phyloP scores from a whole-genome alignment of 345 rosid species.

The Toxicodendron radicans region DNA sequence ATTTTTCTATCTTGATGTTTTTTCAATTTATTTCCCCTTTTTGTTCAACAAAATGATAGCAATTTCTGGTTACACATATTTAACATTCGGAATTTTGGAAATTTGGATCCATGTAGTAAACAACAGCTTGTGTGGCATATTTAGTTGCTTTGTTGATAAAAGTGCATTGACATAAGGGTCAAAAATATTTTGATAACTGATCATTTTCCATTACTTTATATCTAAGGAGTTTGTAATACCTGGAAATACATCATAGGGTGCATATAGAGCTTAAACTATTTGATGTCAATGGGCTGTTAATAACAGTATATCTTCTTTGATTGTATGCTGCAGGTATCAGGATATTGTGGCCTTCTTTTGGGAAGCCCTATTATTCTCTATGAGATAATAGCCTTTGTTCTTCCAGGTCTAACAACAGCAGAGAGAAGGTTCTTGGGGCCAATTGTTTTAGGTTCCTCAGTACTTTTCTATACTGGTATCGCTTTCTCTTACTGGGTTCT shows the following conservation, averaged over 20 bases:
- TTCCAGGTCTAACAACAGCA: constrained; percentile 87
- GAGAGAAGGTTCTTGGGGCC: constrained; percentile 97
- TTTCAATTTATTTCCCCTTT: neutral
- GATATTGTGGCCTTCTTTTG: constrained; percentile 90
- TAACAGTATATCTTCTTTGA: neutral
- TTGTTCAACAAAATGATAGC: neutral
- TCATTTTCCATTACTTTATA: too few species aligned
- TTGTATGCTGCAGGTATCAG: constrained; percentile 70
- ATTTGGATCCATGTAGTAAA: neutral
- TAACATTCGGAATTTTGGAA: neutral
- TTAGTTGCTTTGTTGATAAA: neutral
- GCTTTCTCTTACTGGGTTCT: constrained; percentile 77
- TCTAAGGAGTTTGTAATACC: neutral
- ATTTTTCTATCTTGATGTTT: neutral
- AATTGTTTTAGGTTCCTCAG: constrained; percentile 84
- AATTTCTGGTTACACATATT: neutral
- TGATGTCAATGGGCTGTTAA: neutral
- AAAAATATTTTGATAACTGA: neutral
- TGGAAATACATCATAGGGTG: neutral
- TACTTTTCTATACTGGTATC: constrained; percentile 88
- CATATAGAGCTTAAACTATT: constrained; percentile 3
- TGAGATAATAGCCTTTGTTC: constrained; percentile 93
- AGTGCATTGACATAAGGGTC: neutral
- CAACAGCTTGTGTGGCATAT: neutral
- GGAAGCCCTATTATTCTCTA: constrained; percentile 92